Conservation (phyloP, 176 grass and related monocot genomes). For the Zoysia japonica region DNA sequence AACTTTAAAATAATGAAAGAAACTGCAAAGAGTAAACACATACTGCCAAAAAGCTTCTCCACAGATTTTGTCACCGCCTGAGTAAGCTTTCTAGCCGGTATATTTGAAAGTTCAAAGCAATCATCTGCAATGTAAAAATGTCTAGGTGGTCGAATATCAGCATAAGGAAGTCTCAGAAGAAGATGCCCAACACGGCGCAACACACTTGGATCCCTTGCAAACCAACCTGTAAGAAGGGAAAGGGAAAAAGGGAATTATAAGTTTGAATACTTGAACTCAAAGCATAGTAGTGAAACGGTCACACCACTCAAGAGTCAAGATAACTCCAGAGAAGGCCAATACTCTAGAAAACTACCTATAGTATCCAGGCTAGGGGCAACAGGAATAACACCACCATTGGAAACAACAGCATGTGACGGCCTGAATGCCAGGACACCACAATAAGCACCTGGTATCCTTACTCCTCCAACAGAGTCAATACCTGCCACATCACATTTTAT, state of each 20-base stretch:
- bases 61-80: constrained; percentile 89
- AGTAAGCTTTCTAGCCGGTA: constrained; percentile 76
- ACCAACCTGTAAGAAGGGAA: constrained; percentile 65
- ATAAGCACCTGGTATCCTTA: constrained; percentile 85
- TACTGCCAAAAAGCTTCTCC: constrained; percentile 97
- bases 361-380: constrained; percentile 89
- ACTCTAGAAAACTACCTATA: constrained; percentile 56
- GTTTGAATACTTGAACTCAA: constrained; percentile 7
- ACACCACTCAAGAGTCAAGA: constrained; percentile 8
- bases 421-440: constrained; percentile 87
- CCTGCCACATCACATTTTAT: constrained; percentile 48
- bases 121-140: constrained; percentile 85
- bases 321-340: constrained; percentile 2
- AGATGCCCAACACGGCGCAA: constrained; percentile 81
- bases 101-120: constrained; percentile 85
- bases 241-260: not conserved
- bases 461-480: constrained; percentile 85
- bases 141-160: constrained; percentile 67
- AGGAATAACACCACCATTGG: constrained; percentile 76
- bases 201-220: constrained; percentile 81
- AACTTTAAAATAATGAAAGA: constrained; percentile 22
- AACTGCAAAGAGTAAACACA: constrained; percentile 34
- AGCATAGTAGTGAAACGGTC: not conserved
- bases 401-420: constrained; percentile 77
- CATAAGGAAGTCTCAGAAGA: constrained; percentile 75